phyloP scores from a whole-genome alignment of 163 green algal species.

The Scenedesmus sp. region DNA sequence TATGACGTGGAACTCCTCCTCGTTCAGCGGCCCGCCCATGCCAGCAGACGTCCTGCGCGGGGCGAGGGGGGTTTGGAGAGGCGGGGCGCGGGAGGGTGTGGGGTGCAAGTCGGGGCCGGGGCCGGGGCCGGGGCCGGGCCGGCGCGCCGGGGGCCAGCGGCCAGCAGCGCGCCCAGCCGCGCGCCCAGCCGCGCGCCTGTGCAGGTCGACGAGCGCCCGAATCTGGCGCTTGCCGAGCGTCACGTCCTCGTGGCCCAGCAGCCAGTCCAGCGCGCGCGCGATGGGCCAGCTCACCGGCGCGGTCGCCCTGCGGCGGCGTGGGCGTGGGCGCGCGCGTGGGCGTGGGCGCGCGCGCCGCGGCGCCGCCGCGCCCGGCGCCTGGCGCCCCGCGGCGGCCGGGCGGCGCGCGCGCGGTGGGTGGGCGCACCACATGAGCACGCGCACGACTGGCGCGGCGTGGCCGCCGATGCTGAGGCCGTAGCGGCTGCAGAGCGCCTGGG shows the following conservation, averaged over 20 bases:
- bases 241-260: constrained; percentile 71
- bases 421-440: constrained; percentile 40
- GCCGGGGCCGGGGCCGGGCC: too few relatives aligned
- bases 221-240: constrained; percentile 69
- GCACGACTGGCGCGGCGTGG: constrained; percentile 39
- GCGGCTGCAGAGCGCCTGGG: constrained; percentile 34
- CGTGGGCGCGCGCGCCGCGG: too few relatives aligned
- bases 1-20: constrained; percentile 78
- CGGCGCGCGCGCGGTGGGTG: too few relatives aligned
- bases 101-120: neutral
- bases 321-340: too few relatives aligned
- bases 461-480: constrained; percentile 87
- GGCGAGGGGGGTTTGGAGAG: too few relatives aligned
- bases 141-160: too few relatives aligned
- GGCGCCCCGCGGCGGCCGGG: too few relatives aligned
- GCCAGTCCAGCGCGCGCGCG: constrained; percentile 74
- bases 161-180: too few relatives aligned
- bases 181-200: constrained; percentile 40
- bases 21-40: constrained; percentile 71
- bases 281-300: constrained; percentile 77
- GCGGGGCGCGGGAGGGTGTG: too few relatives aligned
- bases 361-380: too few relatives aligned
- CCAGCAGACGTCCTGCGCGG: constrained; percentile 47
- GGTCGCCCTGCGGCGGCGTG: too few relatives aligned
- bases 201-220: constrained; percentile 78